phyloP scores from a whole-genome alignment of 441 rosid species.

The Aquilaria agallochum region DNA sequence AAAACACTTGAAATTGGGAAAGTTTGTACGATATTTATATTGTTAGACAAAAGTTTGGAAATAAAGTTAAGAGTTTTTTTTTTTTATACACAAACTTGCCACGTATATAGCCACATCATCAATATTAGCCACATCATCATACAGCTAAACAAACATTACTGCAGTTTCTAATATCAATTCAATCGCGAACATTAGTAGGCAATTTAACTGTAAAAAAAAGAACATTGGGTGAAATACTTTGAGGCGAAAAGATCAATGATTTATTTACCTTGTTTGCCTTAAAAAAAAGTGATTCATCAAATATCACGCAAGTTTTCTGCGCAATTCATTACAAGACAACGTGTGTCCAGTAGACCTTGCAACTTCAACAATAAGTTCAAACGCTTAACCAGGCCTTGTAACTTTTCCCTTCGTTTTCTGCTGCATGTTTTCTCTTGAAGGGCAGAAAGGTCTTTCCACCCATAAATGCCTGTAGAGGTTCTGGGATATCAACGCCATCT shows the following conservation, averaged over 20 bases:
- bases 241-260: background rate
- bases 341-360: background rate
- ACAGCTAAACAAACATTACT: too few relatives aligned
- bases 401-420: slow-evolving; percentile 69
- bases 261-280: too few relatives aligned
- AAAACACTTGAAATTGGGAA: too few relatives aligned
- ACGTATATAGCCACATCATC: too few relatives aligned
- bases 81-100: too few relatives aligned
- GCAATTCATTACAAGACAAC: background rate
- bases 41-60: too few relatives aligned
- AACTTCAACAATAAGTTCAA: background rate
- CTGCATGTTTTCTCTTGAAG: slow-evolving; percentile 57
- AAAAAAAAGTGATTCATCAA: background rate
- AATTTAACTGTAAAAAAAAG: background rate
- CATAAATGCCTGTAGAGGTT: slow-evolving; percentile 60
- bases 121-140: too few relatives aligned
- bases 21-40: too few relatives aligned
- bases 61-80: too few relatives aligned
- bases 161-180: too few relatives aligned
- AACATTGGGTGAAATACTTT: background rate
- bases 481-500: slow-evolving; percentile 81
- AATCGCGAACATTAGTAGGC: too few relatives aligned
- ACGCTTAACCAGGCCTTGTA: slow-evolving; percentile 36
- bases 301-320: background rate
- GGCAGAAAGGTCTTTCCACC: slow-evolving; percentile 76